Conservation (phyloP, 495 filamentous ascomycete species). For the Diplogelasinospora grovesii region DNA sequence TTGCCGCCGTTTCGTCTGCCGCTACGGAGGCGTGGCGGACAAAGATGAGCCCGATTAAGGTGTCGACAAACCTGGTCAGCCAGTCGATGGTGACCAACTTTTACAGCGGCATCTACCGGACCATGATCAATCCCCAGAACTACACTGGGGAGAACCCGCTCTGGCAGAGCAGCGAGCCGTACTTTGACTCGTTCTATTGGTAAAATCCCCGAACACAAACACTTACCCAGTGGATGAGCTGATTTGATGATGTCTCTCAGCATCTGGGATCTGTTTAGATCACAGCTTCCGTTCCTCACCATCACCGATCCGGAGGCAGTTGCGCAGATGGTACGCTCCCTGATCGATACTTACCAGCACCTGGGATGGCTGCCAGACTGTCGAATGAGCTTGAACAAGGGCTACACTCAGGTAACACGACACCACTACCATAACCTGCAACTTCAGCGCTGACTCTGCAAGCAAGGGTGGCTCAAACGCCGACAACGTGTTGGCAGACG, state of each 20-base stretch:
- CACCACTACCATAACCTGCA: too few species aligned
- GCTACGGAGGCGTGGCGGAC: slow-evolving; percentile 55
- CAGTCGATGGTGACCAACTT: slow-evolving; percentile 53
- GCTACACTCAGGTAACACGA: slow-evolving; percentile 55
- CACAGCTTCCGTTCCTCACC: slow-evolving; percentile 64
- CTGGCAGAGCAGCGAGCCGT: slow-evolving; percentile 65
- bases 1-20: slow-evolving; percentile 43
- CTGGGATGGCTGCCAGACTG: slow-evolving; percentile 66
- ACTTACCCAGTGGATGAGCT: too few species aligned
- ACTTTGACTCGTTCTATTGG: slow-evolving; percentile 78
- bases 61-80: slow-evolving; percentile 50
- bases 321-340: slow-evolving; percentile 58
- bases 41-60: slow-evolving; percentile 54
- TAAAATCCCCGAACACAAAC: slow-evolving; percentile 30
- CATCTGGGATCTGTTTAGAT: slow-evolving; percentile 70
- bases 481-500: slow-evolving; percentile 66
- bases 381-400: slow-evolving; percentile 56
- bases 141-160: slow-evolving; percentile 75
- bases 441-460: background rate
- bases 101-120: slow-evolving; percentile 65
- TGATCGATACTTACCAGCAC: slow-evolving; percentile 67
- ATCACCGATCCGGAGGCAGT: slow-evolving; percentile 59
- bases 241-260: slow-evolving; percentile 4
- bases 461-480: slow-evolving; percentile 65
- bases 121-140: slow-evolving; percentile 68